Evolutionary conservation across 768 basidiomycete genomes (phyloP), one percentile per base, ranked within the genome.

Genomic region (Leccinum imitatum): DNA sequence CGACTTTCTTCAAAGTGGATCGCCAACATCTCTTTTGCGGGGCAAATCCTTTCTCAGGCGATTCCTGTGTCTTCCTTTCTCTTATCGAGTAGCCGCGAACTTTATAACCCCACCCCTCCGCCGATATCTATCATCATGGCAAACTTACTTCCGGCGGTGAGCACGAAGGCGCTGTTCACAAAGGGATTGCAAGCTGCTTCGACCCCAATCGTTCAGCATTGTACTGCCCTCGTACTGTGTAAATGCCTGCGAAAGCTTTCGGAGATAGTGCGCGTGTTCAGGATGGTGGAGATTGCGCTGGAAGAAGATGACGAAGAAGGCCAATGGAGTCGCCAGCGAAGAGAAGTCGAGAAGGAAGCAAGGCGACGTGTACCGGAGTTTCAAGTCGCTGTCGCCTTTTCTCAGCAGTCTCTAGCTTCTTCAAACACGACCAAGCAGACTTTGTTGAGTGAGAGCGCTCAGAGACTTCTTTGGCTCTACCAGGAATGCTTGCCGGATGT

Each of bases 1-100:
- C 86, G 93, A 3, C 81, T 95, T 6, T 91, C 91, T 0, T 90
- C 90, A 0, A 89, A 88, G 69, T 98, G 96, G 95, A 87, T 98
- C 31, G 84, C 89, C 0, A 96, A 94, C 59, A 87, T 97, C 63
- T 79, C 91, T 5, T 90, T 95, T 68, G 84, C 92, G 44, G 91
- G 89, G 2, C 80, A 80, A 8, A 82, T 98, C 56, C 80, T 97
- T 54, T 88, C 90, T 1, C 81, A 94, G 0, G 85, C 91, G 0
- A 75, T 94, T 2, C 93, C 95, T 0, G 64, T 77, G 1, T 65
- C 77, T 1, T 83, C 83, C 0, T 94, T 95, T 69, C 75, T 84
- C 59, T 77, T 89, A 15, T 75, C 79, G 53, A 67, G 71, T 6
- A 73, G 70, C 44, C 63, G 69, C 27, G 70, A 75, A 14, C 75